Base-by-base conservation (phyloP, 1,284 basidiomycete species). In the Austroboletus novae-zelandiae region DNA sequence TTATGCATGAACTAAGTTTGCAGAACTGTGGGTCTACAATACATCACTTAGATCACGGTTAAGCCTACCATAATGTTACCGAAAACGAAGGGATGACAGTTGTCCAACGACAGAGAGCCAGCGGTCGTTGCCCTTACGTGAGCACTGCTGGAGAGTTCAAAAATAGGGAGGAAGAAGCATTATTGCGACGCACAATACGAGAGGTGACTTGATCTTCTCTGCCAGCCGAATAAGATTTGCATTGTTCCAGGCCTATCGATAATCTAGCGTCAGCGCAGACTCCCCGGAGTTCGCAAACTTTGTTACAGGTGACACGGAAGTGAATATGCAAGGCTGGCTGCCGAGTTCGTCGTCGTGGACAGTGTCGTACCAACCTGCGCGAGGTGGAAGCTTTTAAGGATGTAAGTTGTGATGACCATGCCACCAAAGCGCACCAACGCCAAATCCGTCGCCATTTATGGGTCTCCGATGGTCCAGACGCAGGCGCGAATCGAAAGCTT, bases 361-460 rank as follows among this genome's bases (percentile, higher is more conserved):
- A 15, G 83, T 82, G 68, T 91, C 91, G 65, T 93, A 94, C 91
- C 91, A 94, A 5, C 89, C 90, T 87, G 55, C 20, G 31, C 25
- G 25, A 34, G 11, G 45, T 10, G 18, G 46, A 18, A 43, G 35
- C 8, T 48, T 45, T 46, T 14, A 32, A 23, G 14, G 25, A 13
- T 18, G 32, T 10, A n/a, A 10, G 15, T 23, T 43, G 27, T 43
- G n/a, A 41, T 17, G 43, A 15, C 18, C n/a, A 30, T 39, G 29
- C 20, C 39, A 29, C 44, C 25, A 27, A 27, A 67, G 81, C 90
- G 69, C 72, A 81, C 94, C 94, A 27, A 99, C 93, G 31, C 96
- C 96, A 65, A 98, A 98, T 0, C 96, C 96, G 67, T 99, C 96
- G 23, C 94, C 94, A 61, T 95, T 95, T 73, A 95, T 92, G 10